Percentiles rank a stretch among this genome's conserved stretches.
Conservation (phyloP, 257 asterid genomes). For the Penstemon davidsonii region DNA sequence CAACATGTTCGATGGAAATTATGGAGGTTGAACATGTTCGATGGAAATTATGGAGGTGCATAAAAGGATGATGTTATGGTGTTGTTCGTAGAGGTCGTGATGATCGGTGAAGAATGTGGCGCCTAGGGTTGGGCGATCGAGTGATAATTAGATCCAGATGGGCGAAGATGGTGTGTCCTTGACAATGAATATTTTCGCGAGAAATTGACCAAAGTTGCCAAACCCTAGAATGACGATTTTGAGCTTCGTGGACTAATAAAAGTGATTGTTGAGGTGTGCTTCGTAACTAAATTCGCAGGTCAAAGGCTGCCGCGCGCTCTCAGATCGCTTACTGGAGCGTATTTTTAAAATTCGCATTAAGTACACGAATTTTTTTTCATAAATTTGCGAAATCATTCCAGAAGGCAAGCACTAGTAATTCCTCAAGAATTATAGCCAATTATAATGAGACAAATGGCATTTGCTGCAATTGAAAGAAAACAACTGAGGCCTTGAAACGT, state of each 20-base stretch:
- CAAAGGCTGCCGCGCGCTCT: too few relatives aligned
- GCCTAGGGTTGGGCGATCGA: conserved; percentile 56
- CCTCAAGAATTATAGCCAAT: too few relatives aligned
- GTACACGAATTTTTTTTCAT: too few relatives aligned
- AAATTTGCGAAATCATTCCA: too few relatives aligned
- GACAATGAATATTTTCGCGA: conserved; percentile 68
- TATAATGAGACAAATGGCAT: too few relatives aligned
- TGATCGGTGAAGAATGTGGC: conserved; percentile 67
- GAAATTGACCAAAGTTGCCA: conserved; percentile 85
- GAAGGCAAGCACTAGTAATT: too few relatives aligned
- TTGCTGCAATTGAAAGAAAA: too few relatives aligned
- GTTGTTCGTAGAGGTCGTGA: conserved; percentile 79
- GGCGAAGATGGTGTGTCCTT: conserved; percentile 65
- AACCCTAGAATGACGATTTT: conserved; percentile 75
- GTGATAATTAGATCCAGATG: conserved; percentile 55
- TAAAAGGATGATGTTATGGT: conserved; percentile 71
- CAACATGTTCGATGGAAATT: conserved; percentile 57
- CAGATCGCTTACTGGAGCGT: too few relatives aligned
- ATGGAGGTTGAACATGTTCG: conserved; percentile 69
- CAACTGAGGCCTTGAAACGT: too few relatives aligned
- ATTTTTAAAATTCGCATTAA: too few relatives aligned
- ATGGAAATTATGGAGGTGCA: conserved; percentile 69
- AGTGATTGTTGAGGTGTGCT: conserved; percentile 46
- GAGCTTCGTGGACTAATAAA: conserved; percentile 52
- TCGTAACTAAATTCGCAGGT: conserved; percentile 27